Percentiles rank a stretch among this genome's conserved stretches.
Conservation (phyloP, 2,329 filamentous ascomycete genomes). For the Celoporthe dispersa region DNA sequence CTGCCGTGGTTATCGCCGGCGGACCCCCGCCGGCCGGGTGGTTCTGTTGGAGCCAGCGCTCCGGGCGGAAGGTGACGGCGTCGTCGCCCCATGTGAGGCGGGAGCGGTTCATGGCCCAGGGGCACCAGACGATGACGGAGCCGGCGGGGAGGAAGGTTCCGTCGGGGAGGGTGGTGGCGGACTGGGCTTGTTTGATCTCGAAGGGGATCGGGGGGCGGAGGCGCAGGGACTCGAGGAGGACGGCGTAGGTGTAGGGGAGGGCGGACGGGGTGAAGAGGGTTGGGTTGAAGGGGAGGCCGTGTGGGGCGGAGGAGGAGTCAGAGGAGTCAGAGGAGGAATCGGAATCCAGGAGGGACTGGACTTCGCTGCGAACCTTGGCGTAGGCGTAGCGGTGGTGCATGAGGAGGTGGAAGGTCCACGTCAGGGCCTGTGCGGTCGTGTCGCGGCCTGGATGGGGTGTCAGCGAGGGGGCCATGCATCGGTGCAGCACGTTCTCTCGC, state of each 20-base stretch:
- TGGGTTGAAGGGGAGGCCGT: slow-evolving; percentile 32
- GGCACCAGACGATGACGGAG: slow-evolving; percentile 65
- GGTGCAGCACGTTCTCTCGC: not conserved
- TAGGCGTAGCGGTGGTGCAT: slow-evolving; percentile 53
- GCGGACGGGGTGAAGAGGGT: slow-evolving; percentile 46
- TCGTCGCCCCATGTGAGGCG: slow-evolving; percentile 59
- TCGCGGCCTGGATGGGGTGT: slow-evolving; percentile 49
- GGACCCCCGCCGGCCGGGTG: slow-evolving; percentile 24
- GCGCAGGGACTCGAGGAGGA: slow-evolving; percentile 65
- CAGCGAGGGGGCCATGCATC: not conserved
- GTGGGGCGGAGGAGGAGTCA: not conserved
- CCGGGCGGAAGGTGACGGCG: slow-evolving; percentile 59
- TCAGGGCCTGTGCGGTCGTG: slow-evolving; percentile 67
- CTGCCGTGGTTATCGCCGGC: not conserved
- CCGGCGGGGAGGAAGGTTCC: slow-evolving; percentile 59
- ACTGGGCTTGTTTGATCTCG: slow-evolving; percentile 64
- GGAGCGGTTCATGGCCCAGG: slow-evolving; percentile 68
- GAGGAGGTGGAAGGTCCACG: slow-evolving; percentile 66
- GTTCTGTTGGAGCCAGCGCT: slow-evolving; percentile 54
- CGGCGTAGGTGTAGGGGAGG: slow-evolving; percentile 62
- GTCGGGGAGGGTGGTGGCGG: slow-evolving; percentile 59
- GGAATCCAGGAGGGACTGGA: slow-evolving; percentile 36
- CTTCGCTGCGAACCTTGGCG: slow-evolving; percentile 49
- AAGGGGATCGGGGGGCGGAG: slow-evolving; percentile 69
- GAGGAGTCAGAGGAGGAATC: too few relatives aligned